A percentile compares a stretch with the other conserved stretches of the same genome.
phyloP scores from a whole-genome alignment of 345 rosid genomes.

The Clarkia xantiana region DNA sequence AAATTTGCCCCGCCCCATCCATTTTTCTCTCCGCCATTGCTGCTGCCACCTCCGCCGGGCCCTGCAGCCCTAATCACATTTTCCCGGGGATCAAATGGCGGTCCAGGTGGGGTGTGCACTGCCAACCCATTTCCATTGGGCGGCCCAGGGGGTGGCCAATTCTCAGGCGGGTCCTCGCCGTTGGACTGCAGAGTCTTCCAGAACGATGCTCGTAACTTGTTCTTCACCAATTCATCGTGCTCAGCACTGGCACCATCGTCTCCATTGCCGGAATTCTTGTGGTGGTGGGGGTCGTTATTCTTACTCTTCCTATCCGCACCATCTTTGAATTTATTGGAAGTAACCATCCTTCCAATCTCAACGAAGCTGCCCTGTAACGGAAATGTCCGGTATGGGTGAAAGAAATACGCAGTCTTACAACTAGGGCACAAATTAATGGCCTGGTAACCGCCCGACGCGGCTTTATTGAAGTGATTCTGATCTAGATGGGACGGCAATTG shows the following conservation, averaged over 20 bases:
- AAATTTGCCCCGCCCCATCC: conserved; percentile 84
- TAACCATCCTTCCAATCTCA: conserved; percentile 48
- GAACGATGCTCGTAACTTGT: conserved; percentile 41
- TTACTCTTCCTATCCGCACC: conserved; percentile 12
- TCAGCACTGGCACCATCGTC: conserved; percentile 15
- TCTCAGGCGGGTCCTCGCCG: conserved; percentile 57
- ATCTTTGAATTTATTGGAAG: not conserved
- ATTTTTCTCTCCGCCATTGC: conserved; percentile 7
- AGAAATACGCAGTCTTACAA: conserved; percentile 78
- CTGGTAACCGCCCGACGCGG: conserved; percentile 19
- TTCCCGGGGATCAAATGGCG: conserved; percentile 51
- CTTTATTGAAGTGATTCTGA: conserved; percentile 6
- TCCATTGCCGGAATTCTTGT: conserved; percentile 4
- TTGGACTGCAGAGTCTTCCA: conserved; percentile 67
- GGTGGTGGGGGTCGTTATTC: not conserved
- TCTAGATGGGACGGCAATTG: conserved; percentile 16
- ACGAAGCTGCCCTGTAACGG: conserved; percentile 81
- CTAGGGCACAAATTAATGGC: conserved; percentile 75
- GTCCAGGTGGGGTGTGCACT: conserved; percentile 58
- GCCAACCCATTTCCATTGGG: conserved; percentile 38
- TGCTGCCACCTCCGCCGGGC: conserved; percentile 19
- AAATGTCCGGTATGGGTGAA: conserved; percentile 42
- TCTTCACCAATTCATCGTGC: conserved; percentile 9
- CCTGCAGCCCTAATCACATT: conserved; percentile 36
- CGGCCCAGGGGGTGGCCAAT: conserved; percentile 37